phyloP scores from a whole-genome alignment of 73 alveolate species.

The Urostyla sp. region DNA sequence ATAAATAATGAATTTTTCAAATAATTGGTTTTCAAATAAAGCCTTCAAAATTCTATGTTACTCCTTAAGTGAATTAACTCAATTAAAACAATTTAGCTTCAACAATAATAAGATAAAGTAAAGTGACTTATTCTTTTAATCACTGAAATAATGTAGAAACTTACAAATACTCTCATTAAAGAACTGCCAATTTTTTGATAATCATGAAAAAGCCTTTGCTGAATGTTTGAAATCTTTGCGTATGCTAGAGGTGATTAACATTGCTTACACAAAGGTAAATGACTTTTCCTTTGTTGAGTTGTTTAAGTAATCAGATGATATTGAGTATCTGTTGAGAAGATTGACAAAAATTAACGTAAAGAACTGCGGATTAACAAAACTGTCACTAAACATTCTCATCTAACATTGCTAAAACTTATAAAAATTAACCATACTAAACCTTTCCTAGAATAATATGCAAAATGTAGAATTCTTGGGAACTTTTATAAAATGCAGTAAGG shows the following conservation, averaged over 20 bases:
- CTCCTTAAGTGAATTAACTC: background rate
- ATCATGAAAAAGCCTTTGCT: constrained; percentile 6
- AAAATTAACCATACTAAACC: background rate
- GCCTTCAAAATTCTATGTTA: constrained; percentile 1
- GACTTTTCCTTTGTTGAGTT: constrained; percentile 3
- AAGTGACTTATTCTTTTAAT: constrained; percentile 1
- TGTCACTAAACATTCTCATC: constrained; percentile 8
- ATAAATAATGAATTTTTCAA: constrained; percentile 4
- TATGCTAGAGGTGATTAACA: background rate
- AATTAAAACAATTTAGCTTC: constrained; percentile 1
- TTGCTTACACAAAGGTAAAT: constrained; percentile 17
- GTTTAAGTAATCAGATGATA: constrained; percentile 33
- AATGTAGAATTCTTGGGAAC: constrained; percentile 24
- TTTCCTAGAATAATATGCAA: constrained; percentile 10
- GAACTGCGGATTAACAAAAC: constrained; percentile 37
- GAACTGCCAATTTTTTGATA: constrained; percentile 18
- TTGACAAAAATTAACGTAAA: constrained; percentile 19
- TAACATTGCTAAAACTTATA: background rate
- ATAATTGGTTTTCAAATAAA: constrained; percentile 40
- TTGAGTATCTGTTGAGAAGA: background rate
- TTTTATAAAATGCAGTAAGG: background rate
- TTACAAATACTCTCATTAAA: constrained; percentile 13
- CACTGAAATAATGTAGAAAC: background rate
- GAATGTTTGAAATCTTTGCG: background rate
- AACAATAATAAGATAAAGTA: constrained; percentile 31